phyloP scores from a whole-genome alignment of 345 rosid genomes.

The Dovyalis caffra region DNA sequence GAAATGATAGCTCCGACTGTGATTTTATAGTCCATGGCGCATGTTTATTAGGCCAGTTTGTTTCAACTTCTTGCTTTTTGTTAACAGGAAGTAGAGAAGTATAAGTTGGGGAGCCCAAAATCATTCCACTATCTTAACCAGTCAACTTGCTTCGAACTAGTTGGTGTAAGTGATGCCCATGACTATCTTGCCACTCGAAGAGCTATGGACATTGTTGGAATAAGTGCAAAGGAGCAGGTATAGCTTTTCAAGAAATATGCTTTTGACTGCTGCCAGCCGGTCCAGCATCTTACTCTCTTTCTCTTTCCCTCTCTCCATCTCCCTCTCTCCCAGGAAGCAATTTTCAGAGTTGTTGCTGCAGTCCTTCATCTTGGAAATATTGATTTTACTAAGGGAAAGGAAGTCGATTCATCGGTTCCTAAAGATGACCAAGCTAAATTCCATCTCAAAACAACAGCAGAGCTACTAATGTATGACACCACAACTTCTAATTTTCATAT shows the following conservation, averaged over 20 bases:
- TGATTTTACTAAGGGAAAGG: conserved; percentile 75
- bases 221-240: conserved; percentile 84
- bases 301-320: too few species aligned
- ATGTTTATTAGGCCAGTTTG: not conserved
- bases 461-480: conserved; percentile 70
- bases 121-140: conserved; percentile 87
- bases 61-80: not conserved
- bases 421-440: conserved; percentile 74
- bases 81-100: conserved; percentile 76
- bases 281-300: conserved; percentile 16
- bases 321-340: conserved; percentile 65
- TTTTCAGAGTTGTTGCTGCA: conserved; percentile 89
- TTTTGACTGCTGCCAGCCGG: not conserved
- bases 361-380: conserved; percentile 91
- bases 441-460: conserved; percentile 77
- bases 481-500: conserved; percentile 19
- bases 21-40: conserved; percentile 1
- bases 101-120: conserved; percentile 69
- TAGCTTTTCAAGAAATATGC: conserved; percentile 5
- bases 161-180: conserved; percentile 83
- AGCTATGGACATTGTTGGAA: conserved; percentile 96
- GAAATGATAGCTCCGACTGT: not conserved
- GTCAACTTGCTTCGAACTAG: conserved; percentile 78
- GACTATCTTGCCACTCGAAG: conserved; percentile 89
- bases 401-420: conserved; percentile 80